Percentiles rank a stretch among this genome's conserved stretches.
phyloP scores from a whole-genome alignment of 768 basidiomycete genomes.

The Porphyrellus cyaneotinctus region DNA sequence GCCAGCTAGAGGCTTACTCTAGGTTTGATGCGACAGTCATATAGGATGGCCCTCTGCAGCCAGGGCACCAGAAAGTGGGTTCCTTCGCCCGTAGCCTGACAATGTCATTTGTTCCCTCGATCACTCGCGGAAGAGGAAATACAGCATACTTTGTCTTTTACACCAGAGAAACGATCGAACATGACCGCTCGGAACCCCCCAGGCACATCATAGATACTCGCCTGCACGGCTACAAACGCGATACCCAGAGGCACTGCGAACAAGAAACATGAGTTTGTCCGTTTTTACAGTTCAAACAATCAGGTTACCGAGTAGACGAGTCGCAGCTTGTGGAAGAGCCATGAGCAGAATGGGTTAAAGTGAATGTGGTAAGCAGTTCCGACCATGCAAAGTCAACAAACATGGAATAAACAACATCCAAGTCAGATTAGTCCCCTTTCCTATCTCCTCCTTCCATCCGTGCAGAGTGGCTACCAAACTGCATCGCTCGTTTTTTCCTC shows the following conservation, averaged over 20 bases:
- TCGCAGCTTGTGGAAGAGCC: constrained; percentile 48
- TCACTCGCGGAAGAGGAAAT: background rate
- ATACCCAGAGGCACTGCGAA: constrained; percentile 36
- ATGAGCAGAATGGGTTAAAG: constrained; percentile 28
- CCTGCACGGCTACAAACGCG: constrained; percentile 41
- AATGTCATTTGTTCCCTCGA: background rate
- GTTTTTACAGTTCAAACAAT: background rate
- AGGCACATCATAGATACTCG: constrained; percentile 72
- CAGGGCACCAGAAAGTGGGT: constrained; percentile 96
- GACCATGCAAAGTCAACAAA: constrained; percentile 14
- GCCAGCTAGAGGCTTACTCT: constrained; percentile 50
- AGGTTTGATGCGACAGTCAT: constrained; percentile 97
- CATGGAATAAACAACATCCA: constrained; percentile 22
- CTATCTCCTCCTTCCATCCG: constrained; percentile 65
- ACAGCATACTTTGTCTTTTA: constrained; percentile 63
- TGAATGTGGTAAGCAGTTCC: background rate
- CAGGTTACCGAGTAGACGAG: constrained; percentile 46
- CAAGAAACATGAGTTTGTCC: constrained; percentile 9
- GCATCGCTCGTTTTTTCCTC: constrained; percentile 92
- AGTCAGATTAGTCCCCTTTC: constrained; percentile 45
- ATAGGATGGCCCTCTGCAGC: constrained; percentile 93
- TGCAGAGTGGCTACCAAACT: constrained; percentile 89
- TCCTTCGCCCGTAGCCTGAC: constrained; percentile 83
- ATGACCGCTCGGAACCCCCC: constrained; percentile 93
- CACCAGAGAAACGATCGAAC: constrained; percentile 96